Evolutionary conservation across 2,329 filamentous ascomycete genomes (phyloP).

Genomic region (Chaetomiaceae sp.): DNA sequence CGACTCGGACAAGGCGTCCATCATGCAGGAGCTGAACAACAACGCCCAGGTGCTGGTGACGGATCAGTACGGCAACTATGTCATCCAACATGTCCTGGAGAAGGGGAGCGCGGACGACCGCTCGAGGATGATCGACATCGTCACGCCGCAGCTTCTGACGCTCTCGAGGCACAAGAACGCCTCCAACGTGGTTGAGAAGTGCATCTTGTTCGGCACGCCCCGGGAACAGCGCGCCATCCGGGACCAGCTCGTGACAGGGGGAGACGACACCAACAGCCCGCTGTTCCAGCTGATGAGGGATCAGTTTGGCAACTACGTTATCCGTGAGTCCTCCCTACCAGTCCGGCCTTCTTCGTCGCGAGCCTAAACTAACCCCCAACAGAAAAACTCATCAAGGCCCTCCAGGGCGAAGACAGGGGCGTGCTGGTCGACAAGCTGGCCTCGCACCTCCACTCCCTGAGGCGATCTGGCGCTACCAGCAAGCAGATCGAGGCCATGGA

Average conservation of each 20-base stretch:
- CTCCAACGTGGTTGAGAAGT: conserved; percentile 95
- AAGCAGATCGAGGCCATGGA: conserved; percentile 64
- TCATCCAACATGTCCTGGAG: conserved; percentile 85
- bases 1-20: conserved; percentile 61
- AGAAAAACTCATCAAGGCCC: conserved; percentile 73
- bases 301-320: conserved; percentile 91
- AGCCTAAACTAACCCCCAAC: no score
- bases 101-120: conserved; percentile 71
- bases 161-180: conserved; percentile 95
- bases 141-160: conserved; percentile 64
- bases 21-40: conserved; percentile 74
- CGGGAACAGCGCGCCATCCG: conserved; percentile 68
- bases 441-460: conserved; percentile 56
- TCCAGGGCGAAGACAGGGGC: conserved; percentile 56
- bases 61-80: conserved; percentile 94
- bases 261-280: conserved; percentile 62
- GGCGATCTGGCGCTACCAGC: conserved; percentile 55
- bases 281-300: conserved; percentile 79
- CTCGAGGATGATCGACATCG: conserved; percentile 64
- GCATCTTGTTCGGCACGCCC: conserved; percentile 66
- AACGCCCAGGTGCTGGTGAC: conserved; percentile 69
- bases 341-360: no score
- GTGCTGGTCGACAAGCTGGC: conserved; percentile 59
- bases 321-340: conserved; percentile 75
- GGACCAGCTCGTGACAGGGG: conserved; percentile 53